A percentile compares a stretch with the other conserved stretches of the same genome.
These are phyloP conservation scores for Leccinum cinnamomeum DNA, from an alignment of 1,284 basidiomycete species.

Conservation along the genomic window DNA sequence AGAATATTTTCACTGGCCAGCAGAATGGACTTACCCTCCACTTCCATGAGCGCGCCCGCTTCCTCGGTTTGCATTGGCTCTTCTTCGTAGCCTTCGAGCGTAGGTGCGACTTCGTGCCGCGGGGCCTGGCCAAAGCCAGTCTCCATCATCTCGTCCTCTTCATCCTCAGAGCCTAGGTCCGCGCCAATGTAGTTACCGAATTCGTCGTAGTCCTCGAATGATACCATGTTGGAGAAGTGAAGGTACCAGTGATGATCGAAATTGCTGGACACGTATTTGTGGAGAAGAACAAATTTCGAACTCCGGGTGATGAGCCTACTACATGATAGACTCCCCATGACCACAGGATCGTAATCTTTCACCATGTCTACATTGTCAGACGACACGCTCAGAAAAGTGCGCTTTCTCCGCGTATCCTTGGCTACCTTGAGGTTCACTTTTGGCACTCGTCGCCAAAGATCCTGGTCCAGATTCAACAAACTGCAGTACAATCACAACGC, in stretches of 20 bases:
- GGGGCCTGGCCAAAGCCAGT: constrained; percentile 44
- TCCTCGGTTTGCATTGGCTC: constrained; percentile 57
- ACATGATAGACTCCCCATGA: constrained; percentile 12
- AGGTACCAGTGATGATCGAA: constrained; percentile 10
- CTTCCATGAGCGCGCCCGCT: constrained; percentile 72
- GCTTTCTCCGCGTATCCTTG: neutral
- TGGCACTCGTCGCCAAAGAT: constrained; percentile 54
- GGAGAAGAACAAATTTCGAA: constrained; percentile 33
- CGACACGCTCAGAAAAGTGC: constrained; percentile 83
- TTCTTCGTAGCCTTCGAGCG: constrained; percentile 78
- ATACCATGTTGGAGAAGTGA: constrained; percentile 54
- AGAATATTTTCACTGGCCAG: neutral
- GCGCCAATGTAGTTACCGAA: constrained; percentile 97
- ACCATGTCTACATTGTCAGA: constrained; percentile 64
- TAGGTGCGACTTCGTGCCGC: constrained; percentile 40
- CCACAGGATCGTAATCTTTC: constrained; percentile 6
- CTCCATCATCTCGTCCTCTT: constrained; percentile 62
- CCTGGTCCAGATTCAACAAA: constrained; percentile 85
- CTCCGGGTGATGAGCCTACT: constrained; percentile 27
- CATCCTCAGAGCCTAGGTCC: constrained; percentile 86
- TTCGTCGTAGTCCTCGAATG: constrained; percentile 85
- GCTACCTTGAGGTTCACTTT: constrained; percentile 11
- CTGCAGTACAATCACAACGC: constrained; percentile 79
- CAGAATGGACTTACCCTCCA: constrained; percentile 62
- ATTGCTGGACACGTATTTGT: constrained; percentile 24